Percentiles rank a stretch among this genome's conserved stretches.
These are phyloP conservation scores for Mucor mucedo DNA, from an alignment of 371 early-diverging fungal species.

Conservation along the genomic window DNA sequence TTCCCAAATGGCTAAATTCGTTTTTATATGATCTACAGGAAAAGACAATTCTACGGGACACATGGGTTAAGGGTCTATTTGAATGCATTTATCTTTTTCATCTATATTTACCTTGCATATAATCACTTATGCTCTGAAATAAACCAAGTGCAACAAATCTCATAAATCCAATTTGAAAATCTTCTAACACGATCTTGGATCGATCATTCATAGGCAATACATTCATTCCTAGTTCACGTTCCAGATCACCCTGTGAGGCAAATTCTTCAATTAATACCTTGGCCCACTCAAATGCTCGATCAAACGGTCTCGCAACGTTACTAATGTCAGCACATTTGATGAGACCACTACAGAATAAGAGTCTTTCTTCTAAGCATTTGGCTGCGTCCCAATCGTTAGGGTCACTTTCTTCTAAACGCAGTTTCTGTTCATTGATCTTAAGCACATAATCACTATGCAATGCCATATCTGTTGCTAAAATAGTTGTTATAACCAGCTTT, in stretches of 20 bases:
- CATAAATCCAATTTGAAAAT: constrained; percentile 75
- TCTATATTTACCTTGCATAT: constrained; percentile 36
- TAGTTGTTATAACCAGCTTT: constrained; percentile 68
- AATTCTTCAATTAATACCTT: constrained; percentile 65
- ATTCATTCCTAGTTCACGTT: constrained; percentile 61
- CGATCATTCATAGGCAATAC: constrained; percentile 61
- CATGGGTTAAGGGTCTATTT: neutral
- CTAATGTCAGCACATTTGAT: constrained; percentile 89
- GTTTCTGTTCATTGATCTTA: constrained; percentile 66
- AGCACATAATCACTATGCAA: constrained; percentile 76
- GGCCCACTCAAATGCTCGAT: constrained; percentile 60
- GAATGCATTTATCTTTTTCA: neutral
- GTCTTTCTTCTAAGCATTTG: constrained; percentile 47
- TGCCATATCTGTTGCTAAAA: constrained; percentile 85
- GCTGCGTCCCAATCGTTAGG: constrained; percentile 15
- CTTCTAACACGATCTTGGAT: constrained; percentile 54
- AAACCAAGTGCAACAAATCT: constrained; percentile 69
- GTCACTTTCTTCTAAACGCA: constrained; percentile 40
- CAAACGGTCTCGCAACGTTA: constrained; percentile 69
- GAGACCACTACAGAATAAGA: constrained; percentile 66
- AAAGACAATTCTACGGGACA: constrained; percentile 39
- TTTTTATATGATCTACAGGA: constrained; percentile 45
- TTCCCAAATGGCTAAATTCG: constrained; percentile 46
- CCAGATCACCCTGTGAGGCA: constrained; percentile 68
- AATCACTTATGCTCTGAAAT: constrained; percentile 58